These are phyloP conservation scores for Conoideocrella luteorostrata DNA, from an alignment of 2,329 filamentous ascomycete species.

Conservation along the genomic window DNA sequence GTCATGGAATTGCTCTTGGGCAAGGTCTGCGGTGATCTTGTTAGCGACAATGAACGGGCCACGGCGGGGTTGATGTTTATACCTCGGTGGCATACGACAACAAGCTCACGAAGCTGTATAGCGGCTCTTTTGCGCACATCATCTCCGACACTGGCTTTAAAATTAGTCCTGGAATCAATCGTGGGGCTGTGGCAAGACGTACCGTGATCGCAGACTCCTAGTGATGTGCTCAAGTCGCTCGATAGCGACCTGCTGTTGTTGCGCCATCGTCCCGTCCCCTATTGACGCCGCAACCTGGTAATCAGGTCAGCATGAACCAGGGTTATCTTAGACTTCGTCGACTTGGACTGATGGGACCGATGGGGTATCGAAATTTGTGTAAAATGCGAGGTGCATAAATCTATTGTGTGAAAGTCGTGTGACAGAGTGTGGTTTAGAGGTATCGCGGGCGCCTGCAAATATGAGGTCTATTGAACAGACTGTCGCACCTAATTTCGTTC, in stretches of 20 bases:
- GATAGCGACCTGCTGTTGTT: constrained; percentile 46
- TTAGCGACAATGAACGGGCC: neutral
- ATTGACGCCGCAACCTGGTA: constrained; percentile 15
- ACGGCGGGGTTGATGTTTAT: constrained; percentile 1
- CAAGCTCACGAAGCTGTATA: constrained; percentile 47
- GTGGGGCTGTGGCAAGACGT: constrained; percentile 12
- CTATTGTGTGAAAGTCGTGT: neutral
- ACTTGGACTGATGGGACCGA: neutral
- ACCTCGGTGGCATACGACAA: constrained; percentile 51
- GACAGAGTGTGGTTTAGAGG: constrained; percentile 7
- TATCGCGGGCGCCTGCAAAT: constrained; percentile 7
- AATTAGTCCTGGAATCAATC: constrained; percentile 12
- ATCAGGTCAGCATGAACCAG: constrained; percentile 24
- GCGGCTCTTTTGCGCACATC: constrained; percentile 48
- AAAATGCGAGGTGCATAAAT: neutral
- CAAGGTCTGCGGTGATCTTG: constrained; percentile 52
- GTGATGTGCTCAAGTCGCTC: constrained; percentile 49
- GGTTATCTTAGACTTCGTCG: neutral
- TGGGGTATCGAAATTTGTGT: neutral
- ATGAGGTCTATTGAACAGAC: constrained; percentile 5
- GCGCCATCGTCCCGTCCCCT: constrained; percentile 30
- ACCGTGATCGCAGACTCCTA: constrained; percentile 52
- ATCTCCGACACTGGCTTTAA: constrained; percentile 30
- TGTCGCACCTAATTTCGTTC: constrained; percentile 2
- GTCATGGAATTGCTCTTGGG: constrained; percentile 65